A percentile compares a stretch with the other conserved stretches of the same genome.
Evolutionary conservation across 2,329 filamentous ascomycete genomes (phyloP).

Genomic region (Fusarium irregulare): DNA sequence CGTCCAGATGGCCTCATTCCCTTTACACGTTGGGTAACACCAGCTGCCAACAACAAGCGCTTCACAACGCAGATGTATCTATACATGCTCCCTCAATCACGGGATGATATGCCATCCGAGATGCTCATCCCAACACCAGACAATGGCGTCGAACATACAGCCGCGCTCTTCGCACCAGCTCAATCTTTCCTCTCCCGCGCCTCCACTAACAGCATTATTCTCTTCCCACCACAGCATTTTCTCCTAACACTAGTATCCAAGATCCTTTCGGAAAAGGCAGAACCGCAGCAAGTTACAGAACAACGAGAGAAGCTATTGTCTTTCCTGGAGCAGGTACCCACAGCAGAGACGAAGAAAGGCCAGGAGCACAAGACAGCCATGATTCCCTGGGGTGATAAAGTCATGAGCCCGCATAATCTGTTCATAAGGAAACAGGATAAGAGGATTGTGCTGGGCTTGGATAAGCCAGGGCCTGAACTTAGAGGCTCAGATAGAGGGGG

Average conservation of each 20-base stretch:
- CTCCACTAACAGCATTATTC: constrained; percentile 73
- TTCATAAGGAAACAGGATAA: constrained; percentile 59
- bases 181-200: constrained; percentile 76
- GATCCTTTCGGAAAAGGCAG: constrained; percentile 56
- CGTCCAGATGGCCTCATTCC: constrained; percentile 74
- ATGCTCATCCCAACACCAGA: constrained; percentile 77
- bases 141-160: constrained; percentile 73
- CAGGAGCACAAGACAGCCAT: constrained; percentile 55
- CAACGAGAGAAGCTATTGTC: constrained; percentile 65
- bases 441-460: constrained; percentile 65
- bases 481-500: constrained; percentile 61
- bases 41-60: constrained; percentile 74
- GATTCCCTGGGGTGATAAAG: constrained; percentile 69
- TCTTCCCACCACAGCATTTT: constrained; percentile 92
- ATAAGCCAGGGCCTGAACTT: constrained; percentile 68
- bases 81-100: constrained; percentile 77
- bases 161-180: constrained; percentile 80
- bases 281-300: constrained; percentile 52
- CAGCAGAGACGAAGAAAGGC: constrained; percentile 55
- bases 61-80: constrained; percentile 98
- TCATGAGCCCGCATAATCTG: constrained; percentile 67
- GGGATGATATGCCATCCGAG: constrained; percentile 52
- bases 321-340: constrained; percentile 62
- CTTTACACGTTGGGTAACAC: constrained; percentile 94
- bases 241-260: constrained; percentile 70